These are phyloP conservation scores for Clarireedia hainanense DNA, from an alignment of 2,329 filamentous ascomycete genomes.

Conservation along the genomic window DNA sequence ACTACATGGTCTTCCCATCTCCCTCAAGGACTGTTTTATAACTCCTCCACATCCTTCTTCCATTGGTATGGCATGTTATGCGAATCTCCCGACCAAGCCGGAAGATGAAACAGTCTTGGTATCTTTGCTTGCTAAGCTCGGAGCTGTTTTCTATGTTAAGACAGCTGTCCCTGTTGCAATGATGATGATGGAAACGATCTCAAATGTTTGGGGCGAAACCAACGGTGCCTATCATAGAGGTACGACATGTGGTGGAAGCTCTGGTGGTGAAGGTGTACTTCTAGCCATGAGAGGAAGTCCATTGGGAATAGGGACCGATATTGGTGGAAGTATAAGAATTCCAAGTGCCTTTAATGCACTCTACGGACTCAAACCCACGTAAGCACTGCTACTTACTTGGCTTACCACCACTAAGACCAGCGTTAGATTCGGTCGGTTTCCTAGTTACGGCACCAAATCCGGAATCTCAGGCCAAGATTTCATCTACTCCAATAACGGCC, in stretches of 20 bases:
- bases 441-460: conserved; percentile 5
- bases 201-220: conserved; percentile 16
- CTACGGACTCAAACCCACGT: conserved; percentile 34
- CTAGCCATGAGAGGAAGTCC: conserved; percentile 9
- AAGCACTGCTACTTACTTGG: not conserved
- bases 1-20: conserved; percentile 35
- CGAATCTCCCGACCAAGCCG: conserved; percentile 26
- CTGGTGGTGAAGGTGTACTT: conserved; percentile 13
- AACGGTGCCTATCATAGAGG: conserved; percentile 30
- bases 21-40: conserved; percentile 34
- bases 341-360: conserved; percentile 32
- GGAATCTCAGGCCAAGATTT: conserved; percentile 9
- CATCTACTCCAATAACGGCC: conserved; percentile 5
- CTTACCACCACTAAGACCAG: not conserved
- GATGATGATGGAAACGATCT: conserved; percentile 27
- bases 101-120: conserved; percentile 30
- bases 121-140: conserved; percentile 32
- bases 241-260: conserved; percentile 25
- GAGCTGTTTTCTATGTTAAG: conserved; percentile 77
- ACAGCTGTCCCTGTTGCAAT: conserved; percentile 64
- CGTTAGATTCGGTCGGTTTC: conserved; percentile 24
- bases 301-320: conserved; percentile 10
- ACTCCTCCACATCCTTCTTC: conserved; percentile 29
- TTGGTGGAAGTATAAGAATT: conserved; percentile 32
- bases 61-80: conserved; percentile 31